Evolutionary conservation across 192 early-diverging fungal genomes (phyloP).

Genomic region (Gamsiella multidivaricata): DNA sequence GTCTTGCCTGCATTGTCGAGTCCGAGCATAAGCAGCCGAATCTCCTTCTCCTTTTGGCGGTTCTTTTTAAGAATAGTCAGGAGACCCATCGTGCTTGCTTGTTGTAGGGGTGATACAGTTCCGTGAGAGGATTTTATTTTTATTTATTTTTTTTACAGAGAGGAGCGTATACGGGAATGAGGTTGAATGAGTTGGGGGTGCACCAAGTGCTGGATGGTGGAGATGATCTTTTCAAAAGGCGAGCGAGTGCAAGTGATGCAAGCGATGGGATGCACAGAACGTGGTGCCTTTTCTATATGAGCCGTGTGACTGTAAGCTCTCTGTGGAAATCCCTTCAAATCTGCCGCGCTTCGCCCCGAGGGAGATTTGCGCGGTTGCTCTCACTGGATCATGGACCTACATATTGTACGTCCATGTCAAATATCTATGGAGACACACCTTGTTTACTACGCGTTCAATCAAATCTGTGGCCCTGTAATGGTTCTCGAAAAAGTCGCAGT

Average conservation of each 20-base stretch:
- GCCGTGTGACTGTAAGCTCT: background rate
- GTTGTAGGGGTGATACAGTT: background rate
- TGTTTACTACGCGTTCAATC: too few species aligned
- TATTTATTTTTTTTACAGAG: too few species aligned
- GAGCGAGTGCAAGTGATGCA: too few species aligned
- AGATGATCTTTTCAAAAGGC: background rate
- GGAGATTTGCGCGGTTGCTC: background rate
- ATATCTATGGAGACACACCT: too few species aligned
- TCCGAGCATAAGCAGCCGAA: slow-evolving; percentile 93
- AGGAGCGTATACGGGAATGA: too few species aligned
- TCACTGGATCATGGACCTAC: too few species aligned
- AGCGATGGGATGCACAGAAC: too few species aligned
- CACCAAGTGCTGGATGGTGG: background rate
- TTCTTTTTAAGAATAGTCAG: slow-evolving; percentile 95
- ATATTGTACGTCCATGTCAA: too few species aligned
- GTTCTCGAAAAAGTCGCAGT: too few species aligned
- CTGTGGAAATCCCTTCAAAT: slow-evolving; percentile 12
- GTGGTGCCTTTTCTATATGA: background rate
- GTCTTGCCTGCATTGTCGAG: slow-evolving; percentile 99
- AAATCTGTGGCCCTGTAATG: too few species aligned
- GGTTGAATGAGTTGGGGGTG: background rate
- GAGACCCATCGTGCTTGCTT: slow-evolving; percentile 80
- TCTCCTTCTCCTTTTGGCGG: slow-evolving; percentile 92
- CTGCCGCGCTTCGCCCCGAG: slow-evolving; percentile 10
- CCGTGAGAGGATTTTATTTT: too few species aligned